Evolutionary conservation across 805 yeast genomes (phyloP), one percentile per base, ranked within the genome.

Genomic region (Monosporozyma unispora): DNA sequence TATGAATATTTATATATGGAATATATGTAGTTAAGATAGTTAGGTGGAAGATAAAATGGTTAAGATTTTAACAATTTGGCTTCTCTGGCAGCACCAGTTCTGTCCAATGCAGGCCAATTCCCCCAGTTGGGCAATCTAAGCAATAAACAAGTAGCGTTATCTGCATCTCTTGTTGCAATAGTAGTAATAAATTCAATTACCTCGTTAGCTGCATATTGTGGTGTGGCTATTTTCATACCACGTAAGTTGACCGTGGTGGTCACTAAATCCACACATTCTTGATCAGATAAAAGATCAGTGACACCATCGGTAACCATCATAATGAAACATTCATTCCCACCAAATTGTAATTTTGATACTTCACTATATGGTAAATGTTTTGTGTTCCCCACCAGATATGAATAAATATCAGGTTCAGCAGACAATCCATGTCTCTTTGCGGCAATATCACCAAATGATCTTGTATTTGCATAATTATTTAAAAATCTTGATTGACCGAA

Each of bases 111-210:
- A 7, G 93, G 91, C 97, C 99, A 93, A 49, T 80, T 77, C 5
- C 96, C 96, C 99, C 99, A 93, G 9, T 96, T 96, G 33, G 77
- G 75, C 49, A 93, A 70, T 51, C 95, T 72, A 10, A 91, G 67
- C 4, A 93, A 86, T 53, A 84, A 60, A 63, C 96, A 88, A 2
- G 97, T 88, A n/a, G 98, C 95, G 67, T 93, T 93, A 64, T 93
- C 99, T 59, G 87, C 89, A 28, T 62, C 60, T 51, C 52, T 63
- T 2, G 96, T 93, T 12, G 96, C 96, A 8, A 90, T 77, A 40
- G 86, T 86, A 62, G 84, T 89, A 10, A 89, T 84, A 63, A 82
- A 93, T 57, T 81, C 77, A 11, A 91, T 79, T 18, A 93, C 85
- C 62, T 90, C 97, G 52, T 79, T 81, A 0, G 97, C 90, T 35